Base-by-base conservation (phyloP, 1,284 basidiomycete species). In the Leccinum angustisporum region DNA sequence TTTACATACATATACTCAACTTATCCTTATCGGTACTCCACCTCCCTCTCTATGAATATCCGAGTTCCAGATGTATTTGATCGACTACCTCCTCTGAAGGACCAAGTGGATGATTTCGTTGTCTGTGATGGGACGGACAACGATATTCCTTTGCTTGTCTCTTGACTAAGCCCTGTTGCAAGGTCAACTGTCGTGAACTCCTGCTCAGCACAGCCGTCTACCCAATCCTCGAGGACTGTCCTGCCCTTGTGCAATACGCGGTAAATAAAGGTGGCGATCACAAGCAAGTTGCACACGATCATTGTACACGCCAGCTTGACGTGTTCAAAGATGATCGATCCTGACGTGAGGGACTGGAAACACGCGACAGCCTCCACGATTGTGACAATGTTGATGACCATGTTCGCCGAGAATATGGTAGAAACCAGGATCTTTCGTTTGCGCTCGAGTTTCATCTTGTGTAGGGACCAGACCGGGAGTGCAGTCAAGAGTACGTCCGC, bases 211-310 rank as follows among this genome's bases (percentile, higher is more conserved):
- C 40, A 18, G 40, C 40, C 40, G 10, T 18, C 34, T 36, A 36
- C 34, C 1, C 34, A 11, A 8, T 58, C 56, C 0, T 62, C 67
- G 0, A 64, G 25, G 27, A 54, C 56, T 5, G 30, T 6, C n/a
- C 55, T 40, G 7, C 46, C 59, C 30, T 38, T 61, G 56, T 53
- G 56, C 21, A 64, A 31, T 21, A 65, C 25, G 38, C 70, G 72
- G 36, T 67, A 75, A 25, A 65, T 43, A 36, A 68, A 71, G 10
- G 64, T 65, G 43, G 64, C 63, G 34, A 75, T 72, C 21, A 75
- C 72, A 1, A 72, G 61, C 51, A 72, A 13, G 55, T 72, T 75
- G 51, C 73, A 72, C 9, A 67, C 65, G 46, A 75, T 59, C 59
- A 72, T 30, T 9, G 71, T 65, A 50, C 72, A 63, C 4, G 69